Evolutionary conservation across 257 asterid genomes (phyloP).

Genomic region (Nicotiana tabacum): DNA sequence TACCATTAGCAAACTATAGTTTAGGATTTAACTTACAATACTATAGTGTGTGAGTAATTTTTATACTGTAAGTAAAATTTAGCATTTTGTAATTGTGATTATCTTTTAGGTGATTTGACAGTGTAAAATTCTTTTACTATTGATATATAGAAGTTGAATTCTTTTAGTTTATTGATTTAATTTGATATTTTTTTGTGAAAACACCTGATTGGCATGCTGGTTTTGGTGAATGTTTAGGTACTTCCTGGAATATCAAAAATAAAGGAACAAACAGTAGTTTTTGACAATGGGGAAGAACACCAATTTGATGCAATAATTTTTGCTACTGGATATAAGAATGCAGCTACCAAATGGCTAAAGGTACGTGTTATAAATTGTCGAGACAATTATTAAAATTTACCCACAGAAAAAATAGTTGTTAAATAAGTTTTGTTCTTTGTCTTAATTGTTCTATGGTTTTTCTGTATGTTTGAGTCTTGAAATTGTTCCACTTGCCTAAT

Average conservation of each 20-base stretch:
- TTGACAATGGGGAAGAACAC: constrained; percentile 19
- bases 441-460: background rate
- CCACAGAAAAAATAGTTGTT: background rate
- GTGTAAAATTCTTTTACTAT: background rate
- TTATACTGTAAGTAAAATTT: no score
- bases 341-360: constrained; percentile 46
- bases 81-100: no score
- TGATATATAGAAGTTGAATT: background rate
- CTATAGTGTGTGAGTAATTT: no score
- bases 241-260: constrained; percentile 27
- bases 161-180: background rate
- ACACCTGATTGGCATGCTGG: background rate
- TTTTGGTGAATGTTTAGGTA: constrained; percentile 27
- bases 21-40: no score
- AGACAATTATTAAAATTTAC: no score
- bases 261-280: constrained; percentile 17
- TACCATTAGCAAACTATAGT: background rate
- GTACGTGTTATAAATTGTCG: background rate
- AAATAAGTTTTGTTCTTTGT: background rate
- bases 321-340: constrained; percentile 55
- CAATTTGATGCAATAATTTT: constrained; percentile 40
- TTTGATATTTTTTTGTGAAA: background rate
- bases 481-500: background rate
- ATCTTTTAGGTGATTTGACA: background rate
- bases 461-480: background rate